phyloP scores from a whole-genome alignment of 768 basidiomycete species.

The Trametes cingulata region DNA sequence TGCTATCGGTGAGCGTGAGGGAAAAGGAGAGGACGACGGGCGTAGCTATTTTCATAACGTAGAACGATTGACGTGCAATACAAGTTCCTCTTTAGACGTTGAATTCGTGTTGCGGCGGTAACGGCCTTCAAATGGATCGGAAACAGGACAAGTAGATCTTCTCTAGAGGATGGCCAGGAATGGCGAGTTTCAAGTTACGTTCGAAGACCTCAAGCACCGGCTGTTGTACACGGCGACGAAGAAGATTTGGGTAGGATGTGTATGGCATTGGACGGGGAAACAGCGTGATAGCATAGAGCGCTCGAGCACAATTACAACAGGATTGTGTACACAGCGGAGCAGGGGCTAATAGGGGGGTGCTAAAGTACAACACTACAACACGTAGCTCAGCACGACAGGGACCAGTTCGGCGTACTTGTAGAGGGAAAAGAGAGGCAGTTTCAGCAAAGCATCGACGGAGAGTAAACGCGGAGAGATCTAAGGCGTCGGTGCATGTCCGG shows the following conservation, averaged over 20 bases:
- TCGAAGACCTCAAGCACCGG: neutral
- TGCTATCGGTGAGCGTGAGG: neutral
- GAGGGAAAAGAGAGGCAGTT: neutral
- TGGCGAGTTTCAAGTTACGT: too few species aligned
- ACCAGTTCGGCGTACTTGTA: constrained; percentile 6
- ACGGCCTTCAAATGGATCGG: neutral
- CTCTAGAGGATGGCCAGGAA: too few species aligned
- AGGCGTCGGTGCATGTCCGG: neutral
- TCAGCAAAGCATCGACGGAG: neutral
- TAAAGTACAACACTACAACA: constrained; percentile 11
- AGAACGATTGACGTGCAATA: too few species aligned
- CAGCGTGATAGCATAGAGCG: neutral
- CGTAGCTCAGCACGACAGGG: constrained; percentile 12
- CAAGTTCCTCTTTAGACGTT: too few species aligned
- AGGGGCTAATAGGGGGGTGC: neutral
- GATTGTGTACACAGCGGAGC: neutral
- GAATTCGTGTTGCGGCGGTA: neutral
- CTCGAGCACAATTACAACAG: constrained; percentile 5
- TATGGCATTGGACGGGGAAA: neutral
- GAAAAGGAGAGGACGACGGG: neutral
- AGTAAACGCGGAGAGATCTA: neutral
- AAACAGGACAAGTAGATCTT: neutral
- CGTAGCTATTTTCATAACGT: neutral
- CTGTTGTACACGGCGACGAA: neutral
- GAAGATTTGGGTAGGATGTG: neutral